Base-by-base conservation (phyloP, 257 asterid genomes). In the Catharanthus roseus region DNA sequence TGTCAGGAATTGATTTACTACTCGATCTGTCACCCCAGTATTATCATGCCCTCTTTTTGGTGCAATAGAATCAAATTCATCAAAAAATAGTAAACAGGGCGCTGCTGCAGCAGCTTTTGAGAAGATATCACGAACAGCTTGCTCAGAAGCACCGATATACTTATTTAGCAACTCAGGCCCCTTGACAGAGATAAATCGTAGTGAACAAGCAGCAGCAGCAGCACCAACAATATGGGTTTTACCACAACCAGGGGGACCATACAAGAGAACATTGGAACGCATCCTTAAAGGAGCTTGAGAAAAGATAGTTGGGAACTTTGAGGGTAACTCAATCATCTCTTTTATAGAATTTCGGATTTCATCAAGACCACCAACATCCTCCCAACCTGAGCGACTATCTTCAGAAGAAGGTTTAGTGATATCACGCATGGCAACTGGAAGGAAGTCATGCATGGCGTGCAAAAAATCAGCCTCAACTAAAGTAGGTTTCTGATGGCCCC, bases 211-310 rank as follows among this genome's bases (percentile, higher is more conserved):
- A 33, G 96, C 95, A 79, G 99, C 99, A 77, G 97, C 95, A 76
- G 96, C 96, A 69, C 96, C 97, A 74, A 91, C 97, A 81, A 93
- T 86, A 80, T 93, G 99, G 42, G 99, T 93, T 84, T 93, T 93
- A 10, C 99, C 99, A 85, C 99, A 93, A 75, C 97, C 99, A 75
- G 99, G 97, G 74, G 99, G 99, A 0, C 99, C 99, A 74, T 93
- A 93, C 75, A 93, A 87, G 65, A 93, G 99, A 77, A 91, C 88
- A 82, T 93, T 93, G 80, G 99, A 89, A 31, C 99, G 90, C 96
- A 91, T 71, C 75, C 99, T 88, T 77, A 93, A 74, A 68, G 97
- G 99, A 77, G 97, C 88, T 83, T 91, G 91, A 56, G 88, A 85
- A 80, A 93, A 93, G 75, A 91, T 88, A 75, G 69, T 85, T 39